These are phyloP conservation scores for Fusarium concolor DNA, from an alignment of 2,329 filamentous ascomycete species.

Conservation along the genomic window DNA sequence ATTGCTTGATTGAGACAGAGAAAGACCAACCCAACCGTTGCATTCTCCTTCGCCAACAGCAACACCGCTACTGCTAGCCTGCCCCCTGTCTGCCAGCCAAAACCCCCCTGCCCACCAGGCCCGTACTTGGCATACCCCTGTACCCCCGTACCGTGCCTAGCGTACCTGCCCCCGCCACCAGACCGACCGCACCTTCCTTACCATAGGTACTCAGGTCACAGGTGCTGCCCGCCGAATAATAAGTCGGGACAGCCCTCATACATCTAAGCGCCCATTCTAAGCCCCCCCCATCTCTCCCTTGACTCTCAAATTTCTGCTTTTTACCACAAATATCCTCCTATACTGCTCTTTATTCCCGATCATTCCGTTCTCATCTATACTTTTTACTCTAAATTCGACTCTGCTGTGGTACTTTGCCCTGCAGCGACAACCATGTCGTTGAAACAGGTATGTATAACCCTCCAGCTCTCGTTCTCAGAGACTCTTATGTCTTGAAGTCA, in stretches of 20 bases:
- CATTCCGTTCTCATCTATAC: conserved; percentile 9
- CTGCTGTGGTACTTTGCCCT: conserved; percentile 40
- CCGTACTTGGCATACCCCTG: conserved; percentile 24
- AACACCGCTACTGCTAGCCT: conserved; percentile 39
- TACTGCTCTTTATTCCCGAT: conserved; percentile 15
- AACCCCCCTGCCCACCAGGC: conserved; percentile 17
- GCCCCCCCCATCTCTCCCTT: conserved; percentile 40
- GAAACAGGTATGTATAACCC: conserved; percentile 67
- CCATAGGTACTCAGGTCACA: conserved; percentile 38
- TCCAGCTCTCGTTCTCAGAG: neutral
- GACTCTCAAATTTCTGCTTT: conserved; percentile 32
- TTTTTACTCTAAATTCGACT: conserved; percentile 1
- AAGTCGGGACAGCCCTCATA: conserved; percentile 44
- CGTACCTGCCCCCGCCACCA: conserved; percentile 36
- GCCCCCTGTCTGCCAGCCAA: conserved; percentile 2
- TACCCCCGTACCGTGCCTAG: conserved; percentile 43
- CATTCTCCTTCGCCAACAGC: conserved; percentile 25
- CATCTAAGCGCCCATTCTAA: conserved; percentile 44
- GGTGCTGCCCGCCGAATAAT: conserved; percentile 44
- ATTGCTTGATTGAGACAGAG: conserved; percentile 41
- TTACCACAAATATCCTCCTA: conserved; percentile 26
- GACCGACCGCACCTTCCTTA: conserved; percentile 25
- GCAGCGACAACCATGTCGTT: conserved; percentile 63
- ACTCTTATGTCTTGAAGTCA: conserved; percentile 8
- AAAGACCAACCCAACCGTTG: conserved; percentile 25